Conservation (phyloP, 306 rosid genomes). For the Bauhinia variegata region DNA sequence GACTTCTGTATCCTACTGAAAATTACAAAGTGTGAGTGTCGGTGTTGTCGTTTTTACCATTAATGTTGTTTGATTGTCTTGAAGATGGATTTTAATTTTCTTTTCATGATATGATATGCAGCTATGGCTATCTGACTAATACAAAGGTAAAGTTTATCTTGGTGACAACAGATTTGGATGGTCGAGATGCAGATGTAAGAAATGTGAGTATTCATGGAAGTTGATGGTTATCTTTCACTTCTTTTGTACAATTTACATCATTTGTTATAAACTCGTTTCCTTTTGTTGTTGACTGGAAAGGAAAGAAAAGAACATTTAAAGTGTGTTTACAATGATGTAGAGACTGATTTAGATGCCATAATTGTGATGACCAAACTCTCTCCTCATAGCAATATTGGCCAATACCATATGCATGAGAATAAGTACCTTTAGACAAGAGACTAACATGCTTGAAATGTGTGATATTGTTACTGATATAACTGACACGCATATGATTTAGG, state of each 20-base stretch:
- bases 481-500: constrained; percentile 8
- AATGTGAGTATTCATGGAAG: constrained; percentile 62
- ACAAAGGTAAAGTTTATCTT: constrained; percentile 94
- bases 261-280: not conserved
- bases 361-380: not conserved
- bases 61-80: constrained; percentile 3
- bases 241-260: not conserved
- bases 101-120: constrained; percentile 36
- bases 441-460: not conserved
- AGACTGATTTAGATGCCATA: not conserved
- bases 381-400: constrained; percentile 2
- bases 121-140: constrained; percentile 92
- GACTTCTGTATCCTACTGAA: constrained; percentile 92
- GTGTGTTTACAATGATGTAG: not conserved
- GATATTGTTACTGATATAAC: not conserved
- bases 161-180: constrained; percentile 93
- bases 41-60: constrained; percentile 12
- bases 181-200: constrained; percentile 83
- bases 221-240: constrained; percentile 4
- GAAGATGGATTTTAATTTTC: constrained; percentile 9
- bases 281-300: too few relatives aligned
- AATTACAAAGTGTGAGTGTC: constrained; percentile 90
- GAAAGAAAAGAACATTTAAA: too few relatives aligned
- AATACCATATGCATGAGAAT: constrained; percentile 2
- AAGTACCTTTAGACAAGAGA: constrained; percentile 12